Evolutionary conservation across 1,139 yeast genomes (phyloP), one percentile per base, ranked within the genome.

Genomic region (Tardiomyces depauwii): DNA sequence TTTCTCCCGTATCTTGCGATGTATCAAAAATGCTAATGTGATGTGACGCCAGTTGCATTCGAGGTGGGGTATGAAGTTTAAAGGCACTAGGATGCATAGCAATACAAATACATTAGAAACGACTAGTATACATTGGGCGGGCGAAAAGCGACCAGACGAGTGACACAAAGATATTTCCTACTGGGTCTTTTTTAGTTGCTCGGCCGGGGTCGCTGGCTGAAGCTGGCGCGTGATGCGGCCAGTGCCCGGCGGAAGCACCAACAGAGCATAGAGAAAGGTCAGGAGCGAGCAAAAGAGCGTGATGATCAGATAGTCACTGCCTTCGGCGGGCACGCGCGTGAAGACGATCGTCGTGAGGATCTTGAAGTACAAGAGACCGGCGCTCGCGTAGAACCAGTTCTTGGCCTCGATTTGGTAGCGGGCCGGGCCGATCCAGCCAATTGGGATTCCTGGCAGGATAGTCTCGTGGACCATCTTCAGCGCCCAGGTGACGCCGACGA

Each of bases 1-100:
- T 14, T 14, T 21, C 14, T 33, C 27, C 14, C 23, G 10, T 11
- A 10, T 5, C 33, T 21, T 40, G 16, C 21, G 11, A 16, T n/a
- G 19, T 18, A 39, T 18, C 25, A 39, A 25, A 41, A 28, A 16
- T 25, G 38, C n/a, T 25, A 25, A 41, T 41, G 41, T 33, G 46
- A 44, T 16, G 41, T 19, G 46, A 44, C 28, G 42, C 42, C 19
- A 30, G 42, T 27, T 40, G 19, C 11, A 16, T n/a, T 36, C n/a
- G 19, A 36, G 21, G 10, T 16, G 11, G 19, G n/a, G 39, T 4
- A 5, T 21, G 25, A 12, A 16, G 13, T 39, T 18, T 2, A 13
- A 21, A 19, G 12, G 41, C 32, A 13, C 13, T 32, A 16, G 30
- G 38, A 16, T 32, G 18, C 18, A 39, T 13, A 18, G 12, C 36